phyloP scores from a whole-genome alignment of 116 monocot genomes.

The Dioscorea cayenensis region DNA sequence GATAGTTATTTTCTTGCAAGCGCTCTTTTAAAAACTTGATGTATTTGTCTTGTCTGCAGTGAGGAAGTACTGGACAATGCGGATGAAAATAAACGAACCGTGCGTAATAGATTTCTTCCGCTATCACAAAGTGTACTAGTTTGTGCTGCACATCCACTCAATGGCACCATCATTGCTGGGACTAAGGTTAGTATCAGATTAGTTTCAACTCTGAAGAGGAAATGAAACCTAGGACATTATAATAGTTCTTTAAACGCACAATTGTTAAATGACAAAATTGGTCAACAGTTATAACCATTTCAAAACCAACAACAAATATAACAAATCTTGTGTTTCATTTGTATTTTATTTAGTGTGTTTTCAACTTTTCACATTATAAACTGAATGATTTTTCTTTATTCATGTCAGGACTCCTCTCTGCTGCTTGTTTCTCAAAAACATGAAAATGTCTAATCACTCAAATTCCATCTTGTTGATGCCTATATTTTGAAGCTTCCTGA shows the following conservation, averaged over 20 bases:
- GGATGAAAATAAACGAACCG: conserved; percentile 10
- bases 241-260: not conserved
- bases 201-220: not conserved
- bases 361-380: not conserved
- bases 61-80: conserved; percentile 4
- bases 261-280: not conserved
- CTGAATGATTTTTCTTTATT: not conserved
- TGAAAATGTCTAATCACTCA: not conserved
- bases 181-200: conserved; percentile 32
- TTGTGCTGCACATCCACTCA: conserved; percentile 64
- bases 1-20: not conserved
- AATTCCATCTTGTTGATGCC: no score
- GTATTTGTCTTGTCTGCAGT: conserved; percentile 12
- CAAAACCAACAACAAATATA: not conserved
- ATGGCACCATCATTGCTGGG: conserved; percentile 64
- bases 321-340: not conserved
- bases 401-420: conserved; percentile 33
- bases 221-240: not conserved
- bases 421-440: conserved; percentile 31
- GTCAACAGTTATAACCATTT: no score
- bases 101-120: conserved; percentile 27
- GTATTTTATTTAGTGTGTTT: not conserved
- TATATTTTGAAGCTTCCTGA: no score
- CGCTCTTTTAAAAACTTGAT: not conserved
- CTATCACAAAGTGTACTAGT: conserved; percentile 24